Evolutionary conservation across 2,329 filamentous ascomycete species (phyloP).

Genomic region (Pyricularia pennisetigena): DNA sequence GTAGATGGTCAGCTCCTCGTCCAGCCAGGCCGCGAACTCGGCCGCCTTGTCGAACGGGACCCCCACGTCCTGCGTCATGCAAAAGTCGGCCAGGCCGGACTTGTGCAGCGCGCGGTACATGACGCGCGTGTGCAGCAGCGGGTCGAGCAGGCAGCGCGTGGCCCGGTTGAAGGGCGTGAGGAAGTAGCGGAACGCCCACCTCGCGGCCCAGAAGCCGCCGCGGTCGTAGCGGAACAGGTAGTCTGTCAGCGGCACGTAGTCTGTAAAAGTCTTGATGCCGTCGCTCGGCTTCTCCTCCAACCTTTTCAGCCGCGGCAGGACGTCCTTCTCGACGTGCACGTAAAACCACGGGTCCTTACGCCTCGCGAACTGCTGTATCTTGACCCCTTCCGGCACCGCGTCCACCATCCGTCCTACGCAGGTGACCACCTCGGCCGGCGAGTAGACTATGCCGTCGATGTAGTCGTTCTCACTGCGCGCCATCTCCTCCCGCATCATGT

Average conservation of each 20-base stretch:
- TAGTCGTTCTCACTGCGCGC: slow-evolving; percentile 35
- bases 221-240: slow-evolving; percentile 66
- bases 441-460: slow-evolving; percentile 60
- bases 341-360: slow-evolving; percentile 65
- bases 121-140: slow-evolving; percentile 52
- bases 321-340: slow-evolving; percentile 38
- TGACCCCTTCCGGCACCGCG: slow-evolving; percentile 22
- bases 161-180: slow-evolving; percentile 53
- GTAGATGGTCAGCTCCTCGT: slow-evolving; percentile 35
- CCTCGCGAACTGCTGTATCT: slow-evolving; percentile 40
- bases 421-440: slow-evolving; percentile 42
- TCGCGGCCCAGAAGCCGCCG: slow-evolving; percentile 58
- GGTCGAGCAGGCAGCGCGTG: slow-evolving; percentile 51
- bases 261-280: slow-evolving; percentile 5
- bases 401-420: slow-evolving; percentile 51
- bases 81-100: slow-evolving; percentile 47
- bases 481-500: slow-evolving; percentile 24
- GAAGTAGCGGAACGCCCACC: slow-evolving; percentile 55
- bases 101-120: slow-evolving; percentile 58
- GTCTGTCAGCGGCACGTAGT: slow-evolving; percentile 52
- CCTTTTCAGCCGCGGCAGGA: neutral
- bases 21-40: slow-evolving; percentile 38
- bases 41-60: slow-evolving; percentile 31
- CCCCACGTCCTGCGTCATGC: slow-evolving; percentile 56
- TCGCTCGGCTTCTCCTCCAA: slow-evolving; percentile 20